Conservation (phyloP, 2,329 filamentous ascomycete genomes). For the Aspergillus brasiliensis region DNA sequence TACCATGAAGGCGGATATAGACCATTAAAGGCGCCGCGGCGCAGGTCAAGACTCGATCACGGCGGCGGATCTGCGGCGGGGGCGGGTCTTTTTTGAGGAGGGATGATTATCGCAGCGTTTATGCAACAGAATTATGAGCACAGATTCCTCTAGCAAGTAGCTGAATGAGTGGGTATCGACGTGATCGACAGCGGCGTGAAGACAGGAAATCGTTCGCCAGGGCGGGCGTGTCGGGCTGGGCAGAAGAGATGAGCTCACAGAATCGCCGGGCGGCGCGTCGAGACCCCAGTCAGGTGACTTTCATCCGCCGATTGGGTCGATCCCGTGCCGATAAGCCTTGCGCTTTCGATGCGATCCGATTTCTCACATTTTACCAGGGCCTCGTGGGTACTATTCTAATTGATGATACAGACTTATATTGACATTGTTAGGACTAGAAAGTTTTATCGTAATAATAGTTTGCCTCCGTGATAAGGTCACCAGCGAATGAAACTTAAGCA, state of each 20-base stretch:
- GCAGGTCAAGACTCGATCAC: constrained; percentile 16
- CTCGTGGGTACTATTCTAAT: not conserved
- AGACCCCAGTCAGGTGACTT: constrained; percentile 34
- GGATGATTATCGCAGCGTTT: not conserved
- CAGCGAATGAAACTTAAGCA: constrained; percentile 4
- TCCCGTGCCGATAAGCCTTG: constrained; percentile 18
- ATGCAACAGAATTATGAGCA: not conserved
- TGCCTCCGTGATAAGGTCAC: constrained; percentile 5
- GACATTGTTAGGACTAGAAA: not conserved
- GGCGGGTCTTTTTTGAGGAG: not conserved
- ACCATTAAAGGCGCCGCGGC: constrained; percentile 32
- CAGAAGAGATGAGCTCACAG: constrained; percentile 33
- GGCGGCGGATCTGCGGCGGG: not conserved
- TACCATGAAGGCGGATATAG: constrained; percentile 48
- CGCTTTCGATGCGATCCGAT: not conserved
- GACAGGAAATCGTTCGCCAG: constrained; percentile 15
- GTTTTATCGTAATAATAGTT: constrained; percentile 17
- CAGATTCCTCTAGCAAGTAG: not conserved
- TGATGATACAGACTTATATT: not conserved
- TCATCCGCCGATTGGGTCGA: constrained; percentile 14
- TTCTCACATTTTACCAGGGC: not conserved
- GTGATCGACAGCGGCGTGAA: not conserved
- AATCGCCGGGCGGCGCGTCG: constrained; percentile 32
- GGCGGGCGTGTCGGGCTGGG: constrained; percentile 29
- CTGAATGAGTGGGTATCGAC: not conserved